Conservation (phyloP, 1,284 basidiomycete species). For the Puccinia coronata region DNA sequence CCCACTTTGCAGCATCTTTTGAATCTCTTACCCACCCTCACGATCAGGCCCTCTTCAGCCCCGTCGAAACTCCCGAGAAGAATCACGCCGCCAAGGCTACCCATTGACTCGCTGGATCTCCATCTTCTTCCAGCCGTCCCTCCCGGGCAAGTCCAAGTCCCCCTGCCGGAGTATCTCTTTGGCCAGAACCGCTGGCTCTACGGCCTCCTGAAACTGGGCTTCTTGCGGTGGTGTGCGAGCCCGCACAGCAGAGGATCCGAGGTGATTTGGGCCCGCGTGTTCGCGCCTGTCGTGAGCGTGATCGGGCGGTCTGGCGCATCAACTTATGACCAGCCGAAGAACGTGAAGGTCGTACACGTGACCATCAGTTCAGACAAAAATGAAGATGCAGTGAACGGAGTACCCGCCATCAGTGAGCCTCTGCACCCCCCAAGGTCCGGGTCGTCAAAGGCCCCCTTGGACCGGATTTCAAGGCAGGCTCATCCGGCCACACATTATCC, state of each 20-base stretch:
- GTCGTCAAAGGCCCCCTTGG: background rate
- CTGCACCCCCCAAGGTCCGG: background rate
- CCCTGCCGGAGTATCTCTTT: slow-evolving; percentile 10
- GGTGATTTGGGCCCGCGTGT: background rate
- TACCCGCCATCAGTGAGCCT: background rate
- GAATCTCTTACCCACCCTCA: slow-evolving; percentile 5
- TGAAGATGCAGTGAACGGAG: background rate
- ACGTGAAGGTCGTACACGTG: slow-evolving; percentile 9
- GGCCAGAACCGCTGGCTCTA: background rate
- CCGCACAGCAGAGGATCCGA: slow-evolving; percentile 1
- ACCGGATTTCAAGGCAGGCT: background rate
- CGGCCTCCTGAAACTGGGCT: background rate
- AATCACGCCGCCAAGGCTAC: background rate
- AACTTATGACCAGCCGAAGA: background rate
- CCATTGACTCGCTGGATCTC: slow-evolving; percentile 5
- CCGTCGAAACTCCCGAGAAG: background rate
- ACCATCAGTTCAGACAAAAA: background rate
- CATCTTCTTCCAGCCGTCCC: background rate
- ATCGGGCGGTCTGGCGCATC: background rate
- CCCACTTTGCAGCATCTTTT: background rate
- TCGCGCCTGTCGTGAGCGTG: background rate
- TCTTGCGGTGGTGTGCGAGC: slow-evolving; percentile 29
- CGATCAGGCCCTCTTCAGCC: background rate
- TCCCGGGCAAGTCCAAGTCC: background rate
- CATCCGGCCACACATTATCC: background rate